Base-by-base conservation (phyloP, 2,329 filamentous ascomycete species). In the Eutypella sp. region DNA sequence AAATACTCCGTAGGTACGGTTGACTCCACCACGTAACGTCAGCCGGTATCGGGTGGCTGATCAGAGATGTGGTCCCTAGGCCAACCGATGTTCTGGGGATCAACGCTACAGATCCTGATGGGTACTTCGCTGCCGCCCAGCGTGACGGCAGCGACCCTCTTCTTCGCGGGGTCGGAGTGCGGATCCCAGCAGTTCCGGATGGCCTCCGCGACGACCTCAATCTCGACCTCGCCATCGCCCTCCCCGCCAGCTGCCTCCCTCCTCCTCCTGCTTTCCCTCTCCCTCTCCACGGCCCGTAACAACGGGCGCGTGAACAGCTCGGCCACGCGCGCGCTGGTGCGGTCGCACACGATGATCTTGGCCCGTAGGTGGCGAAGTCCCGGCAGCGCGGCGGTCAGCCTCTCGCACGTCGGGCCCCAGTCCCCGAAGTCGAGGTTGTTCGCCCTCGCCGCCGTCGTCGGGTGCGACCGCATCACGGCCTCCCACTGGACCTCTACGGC, bases 341-440 rank as follows among this genome's bases (percentile, higher is more conserved):
- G 31, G 15, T 37, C 16, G 22, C 42, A 44, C n/a, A 36, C 42
- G 19, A 44, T 37, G 7, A 44, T 22, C 19, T 37, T 38, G 15
- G 38, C 42, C 10, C 25, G 22, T 4, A 44, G 20, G 5, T n/a
- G 23, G 9, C 22, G 10, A 10, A 44, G 42, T 7, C 29, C 23
- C 6, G 5, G n/a, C 5, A 44, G 42, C 19, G 16, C 15, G 29
- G 42, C 31, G 13, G n/a, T n/a, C n/a, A 44, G 42, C 22, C 42
- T n/a, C 31, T 44, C 27, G 33, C 42, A 44, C 31, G 33, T 24
- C 18, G 42, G 42, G 3, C 18, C 42, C 42, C 42, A 44, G 42
- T 44, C 42, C 20, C n/a, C 22, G 10, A 44, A 39, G 18, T 38
- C 42, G 33, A 36, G 23, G 13, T 22, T 25, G 18, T n/a, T n/a